These are phyloP conservation scores for Xylaria telfairii DNA, from an alignment of 495 filamentous ascomycete species.

Conservation along the genomic window DNA sequence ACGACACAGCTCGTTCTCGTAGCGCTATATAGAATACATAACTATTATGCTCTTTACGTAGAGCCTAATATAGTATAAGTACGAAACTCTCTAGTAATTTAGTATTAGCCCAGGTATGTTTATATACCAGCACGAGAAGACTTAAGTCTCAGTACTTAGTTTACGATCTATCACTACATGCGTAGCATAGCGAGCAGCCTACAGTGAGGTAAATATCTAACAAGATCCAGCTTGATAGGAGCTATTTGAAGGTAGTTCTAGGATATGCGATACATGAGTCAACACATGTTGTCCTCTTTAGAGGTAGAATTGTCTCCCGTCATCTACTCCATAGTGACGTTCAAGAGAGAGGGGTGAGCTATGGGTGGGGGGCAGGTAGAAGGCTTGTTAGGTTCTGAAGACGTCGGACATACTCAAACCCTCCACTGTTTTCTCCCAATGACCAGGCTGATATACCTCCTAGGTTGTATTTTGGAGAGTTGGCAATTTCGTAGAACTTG, in stretches of 20 bases:
- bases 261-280: background rate
- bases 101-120: background rate
- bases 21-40: background rate
- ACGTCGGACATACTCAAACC: background rate
- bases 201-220: background rate
- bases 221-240: background rate
- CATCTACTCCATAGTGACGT: background rate
- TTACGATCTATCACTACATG: background rate
- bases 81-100: background rate
- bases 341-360: background rate
- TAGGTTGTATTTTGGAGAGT: constrained; percentile 47
- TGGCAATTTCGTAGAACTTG: constrained; percentile 66
- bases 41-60: background rate
- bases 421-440: constrained; percentile 59
- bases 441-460: constrained; percentile 67
- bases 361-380: too few species aligned
- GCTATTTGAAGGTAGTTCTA: background rate
- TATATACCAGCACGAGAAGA: background rate
- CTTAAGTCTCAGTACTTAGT: too few species aligned
- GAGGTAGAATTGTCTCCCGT: background rate
- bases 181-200: background rate
- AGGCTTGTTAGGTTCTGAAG: background rate
- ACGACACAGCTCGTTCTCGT: background rate
- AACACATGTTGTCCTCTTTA: background rate
- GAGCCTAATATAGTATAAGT: background rate